phyloP scores from a whole-genome alignment of 176 grass and related monocot species.

The Alopecurus myosuroides region DNA sequence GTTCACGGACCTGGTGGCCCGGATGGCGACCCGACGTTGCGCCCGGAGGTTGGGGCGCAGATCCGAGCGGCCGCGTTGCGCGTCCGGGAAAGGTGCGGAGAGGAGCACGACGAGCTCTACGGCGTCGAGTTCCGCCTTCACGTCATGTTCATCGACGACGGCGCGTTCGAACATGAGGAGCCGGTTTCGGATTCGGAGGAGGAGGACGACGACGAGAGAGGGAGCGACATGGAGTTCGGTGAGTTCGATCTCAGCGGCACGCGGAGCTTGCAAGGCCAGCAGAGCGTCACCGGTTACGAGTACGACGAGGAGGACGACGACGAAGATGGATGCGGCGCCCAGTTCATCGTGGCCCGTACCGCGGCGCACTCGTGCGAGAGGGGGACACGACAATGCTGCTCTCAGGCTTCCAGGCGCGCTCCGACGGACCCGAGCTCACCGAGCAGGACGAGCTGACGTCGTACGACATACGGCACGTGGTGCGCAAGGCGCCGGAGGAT shows the following conservation, averaged over 20 bases:
- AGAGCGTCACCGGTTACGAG: background rate
- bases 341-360: constrained; percentile 19
- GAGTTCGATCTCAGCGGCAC: background rate
- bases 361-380: background rate
- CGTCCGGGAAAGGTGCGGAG: background rate
- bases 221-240: constrained; percentile 26
- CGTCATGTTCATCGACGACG: background rate
- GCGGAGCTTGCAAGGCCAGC: background rate
- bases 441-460: constrained; percentile 14
- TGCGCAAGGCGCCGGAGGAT: background rate
- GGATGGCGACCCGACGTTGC: background rate
- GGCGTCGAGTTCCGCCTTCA: constrained; percentile 9
- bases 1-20: background rate
- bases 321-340: background rate
- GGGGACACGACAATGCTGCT: background rate
- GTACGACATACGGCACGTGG: background rate
- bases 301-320: background rate
- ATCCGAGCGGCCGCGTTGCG: background rate
- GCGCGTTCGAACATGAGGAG: too few relatives aligned
- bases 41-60: background rate
- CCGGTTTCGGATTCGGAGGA: too few relatives aligned
- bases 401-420: background rate
- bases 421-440: constrained; percentile 17
- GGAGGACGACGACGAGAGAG: background rate
- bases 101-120: background rate